Evolutionary conservation across 768 basidiomycete genomes (phyloP).

Genomic region (Filobasidium wieringae): DNA sequence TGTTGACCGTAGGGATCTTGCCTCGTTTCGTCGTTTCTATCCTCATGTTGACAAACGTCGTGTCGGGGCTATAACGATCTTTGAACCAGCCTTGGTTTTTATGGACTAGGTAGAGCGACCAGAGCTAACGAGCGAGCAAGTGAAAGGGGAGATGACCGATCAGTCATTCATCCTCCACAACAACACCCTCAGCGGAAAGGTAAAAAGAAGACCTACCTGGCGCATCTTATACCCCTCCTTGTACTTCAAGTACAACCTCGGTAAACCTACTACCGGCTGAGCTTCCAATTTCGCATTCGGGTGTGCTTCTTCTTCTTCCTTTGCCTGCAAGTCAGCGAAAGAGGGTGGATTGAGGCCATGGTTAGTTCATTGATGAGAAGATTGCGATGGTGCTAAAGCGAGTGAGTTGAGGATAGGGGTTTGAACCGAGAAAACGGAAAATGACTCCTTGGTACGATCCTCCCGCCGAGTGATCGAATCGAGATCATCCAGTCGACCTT

Average conservation of each 20-base stretch:
- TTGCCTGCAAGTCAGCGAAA: neutral
- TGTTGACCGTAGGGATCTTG: conserved; percentile 60
- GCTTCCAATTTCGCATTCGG: neutral
- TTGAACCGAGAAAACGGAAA: no score
- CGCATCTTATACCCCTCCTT: conserved; percentile 76
- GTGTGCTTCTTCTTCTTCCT: neutral
- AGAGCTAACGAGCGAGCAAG: conserved; percentile 48
- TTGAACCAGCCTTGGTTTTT: conserved; percentile 92
- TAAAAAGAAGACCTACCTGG: conserved; percentile 55
- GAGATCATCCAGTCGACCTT: no score
- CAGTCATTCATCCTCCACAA: neutral
- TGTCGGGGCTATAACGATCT: conserved; percentile 79
- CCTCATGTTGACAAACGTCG: conserved; percentile 60
- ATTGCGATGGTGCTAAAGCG: no score
- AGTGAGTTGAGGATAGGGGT: no score
- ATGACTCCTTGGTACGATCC: no score
- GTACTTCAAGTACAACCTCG: conserved; percentile 73
- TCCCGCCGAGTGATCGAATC: no score
- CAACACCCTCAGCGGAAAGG: neutral
- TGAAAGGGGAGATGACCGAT: neutral
- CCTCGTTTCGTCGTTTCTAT: conserved; percentile 70
- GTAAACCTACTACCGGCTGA: conserved; percentile 14
- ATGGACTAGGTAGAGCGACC: conserved; percentile 91
- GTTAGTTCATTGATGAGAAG: no score
- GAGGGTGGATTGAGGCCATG: no score